Evolutionary conservation across 163 green algal species (phyloP).

Genomic region (Scenedesmus sp.): DNA sequence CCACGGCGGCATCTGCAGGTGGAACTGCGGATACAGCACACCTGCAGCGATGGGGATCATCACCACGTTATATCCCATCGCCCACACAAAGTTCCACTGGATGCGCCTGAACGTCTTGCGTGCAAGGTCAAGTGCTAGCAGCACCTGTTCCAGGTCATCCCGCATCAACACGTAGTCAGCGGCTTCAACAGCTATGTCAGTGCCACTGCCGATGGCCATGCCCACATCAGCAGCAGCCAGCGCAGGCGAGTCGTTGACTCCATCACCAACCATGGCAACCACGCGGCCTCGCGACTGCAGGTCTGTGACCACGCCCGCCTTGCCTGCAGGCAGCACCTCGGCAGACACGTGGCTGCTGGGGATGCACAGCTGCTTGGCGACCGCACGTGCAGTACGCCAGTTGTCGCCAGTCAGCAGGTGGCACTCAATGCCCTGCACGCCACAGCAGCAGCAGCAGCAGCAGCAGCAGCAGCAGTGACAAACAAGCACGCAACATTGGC

Average conservation of each 20-base stretch:
- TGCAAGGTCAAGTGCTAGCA: constrained; percentile 90
- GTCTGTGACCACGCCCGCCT: constrained; percentile 67
- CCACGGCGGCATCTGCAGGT: constrained; percentile 92
- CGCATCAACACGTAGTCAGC: constrained; percentile 96
- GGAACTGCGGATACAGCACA: constrained; percentile 67
- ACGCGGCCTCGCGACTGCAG: constrained; percentile 58
- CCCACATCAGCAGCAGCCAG: constrained; percentile 95
- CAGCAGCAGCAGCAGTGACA: background rate
- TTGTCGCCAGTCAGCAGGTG: constrained; percentile 89
- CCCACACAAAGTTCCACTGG: constrained; percentile 93
- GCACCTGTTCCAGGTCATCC: constrained; percentile 85
- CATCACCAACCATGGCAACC: constrained; percentile 93
- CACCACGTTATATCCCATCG: constrained; percentile 95
- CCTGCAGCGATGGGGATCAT: constrained; percentile 92
- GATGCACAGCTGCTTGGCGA: constrained; percentile 75
- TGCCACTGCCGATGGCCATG: constrained; percentile 91
- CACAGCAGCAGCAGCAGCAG: constrained; percentile 1
- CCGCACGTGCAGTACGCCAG: constrained; percentile 79
- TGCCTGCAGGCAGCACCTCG: constrained; percentile 75
- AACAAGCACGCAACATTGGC: background rate
- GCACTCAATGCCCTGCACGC: constrained; percentile 65
- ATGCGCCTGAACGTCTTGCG: constrained; percentile 88
- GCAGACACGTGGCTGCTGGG: constrained; percentile 60
- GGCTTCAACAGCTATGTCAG: constrained; percentile 88
- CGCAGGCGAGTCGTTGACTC: constrained; percentile 97